These are phyloP conservation scores for Candida krabiensis DNA, from an alignment of 805 yeast species.

Conservation along the genomic window DNA sequence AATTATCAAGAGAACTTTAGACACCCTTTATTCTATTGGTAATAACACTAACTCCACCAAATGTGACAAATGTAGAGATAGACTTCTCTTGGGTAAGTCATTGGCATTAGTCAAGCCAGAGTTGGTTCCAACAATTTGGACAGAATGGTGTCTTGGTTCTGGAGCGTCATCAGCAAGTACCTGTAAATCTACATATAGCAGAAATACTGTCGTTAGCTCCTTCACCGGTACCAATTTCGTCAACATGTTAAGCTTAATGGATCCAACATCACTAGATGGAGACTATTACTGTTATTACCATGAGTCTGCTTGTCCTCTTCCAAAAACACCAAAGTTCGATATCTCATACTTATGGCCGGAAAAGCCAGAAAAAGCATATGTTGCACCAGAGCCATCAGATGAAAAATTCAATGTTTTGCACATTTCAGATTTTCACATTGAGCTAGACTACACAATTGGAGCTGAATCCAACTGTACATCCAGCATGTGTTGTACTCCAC, in stretches of 20 bases:
- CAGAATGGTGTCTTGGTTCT: constrained; percentile 43
- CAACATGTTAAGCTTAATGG: constrained; percentile 50
- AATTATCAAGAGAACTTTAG: constrained; percentile 4
- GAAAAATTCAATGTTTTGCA: constrained; percentile 62
- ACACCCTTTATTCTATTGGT: constrained; percentile 8
- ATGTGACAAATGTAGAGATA: constrained; percentile 38
- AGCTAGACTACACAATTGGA: constrained; percentile 53
- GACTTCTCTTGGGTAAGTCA: constrained; percentile 38
- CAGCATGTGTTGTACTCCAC: constrained; percentile 62
- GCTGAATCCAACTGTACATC: constrained; percentile 58
- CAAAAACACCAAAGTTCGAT: constrained; percentile 51
- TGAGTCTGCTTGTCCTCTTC: constrained; percentile 52
- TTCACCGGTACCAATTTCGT: constrained; percentile 48
- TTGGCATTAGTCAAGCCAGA: constrained; percentile 40
- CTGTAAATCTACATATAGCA: constrained; percentile 35
- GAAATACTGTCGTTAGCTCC: constrained; percentile 38
- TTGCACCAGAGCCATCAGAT: constrained; percentile 37
- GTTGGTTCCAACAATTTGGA: constrained; percentile 40
- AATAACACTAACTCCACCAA: constrained; percentile 12
- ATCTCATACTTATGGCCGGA: constrained; percentile 45
- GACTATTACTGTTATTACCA: constrained; percentile 60
- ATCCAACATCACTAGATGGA: constrained; percentile 54
- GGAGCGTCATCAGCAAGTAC: constrained; percentile 23
- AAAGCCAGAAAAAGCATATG: constrained; percentile 42
- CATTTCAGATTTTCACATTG: constrained; percentile 64